phyloP scores from a whole-genome alignment of 1,139 yeast genomes.

The Blastobotrys indianensis region DNA sequence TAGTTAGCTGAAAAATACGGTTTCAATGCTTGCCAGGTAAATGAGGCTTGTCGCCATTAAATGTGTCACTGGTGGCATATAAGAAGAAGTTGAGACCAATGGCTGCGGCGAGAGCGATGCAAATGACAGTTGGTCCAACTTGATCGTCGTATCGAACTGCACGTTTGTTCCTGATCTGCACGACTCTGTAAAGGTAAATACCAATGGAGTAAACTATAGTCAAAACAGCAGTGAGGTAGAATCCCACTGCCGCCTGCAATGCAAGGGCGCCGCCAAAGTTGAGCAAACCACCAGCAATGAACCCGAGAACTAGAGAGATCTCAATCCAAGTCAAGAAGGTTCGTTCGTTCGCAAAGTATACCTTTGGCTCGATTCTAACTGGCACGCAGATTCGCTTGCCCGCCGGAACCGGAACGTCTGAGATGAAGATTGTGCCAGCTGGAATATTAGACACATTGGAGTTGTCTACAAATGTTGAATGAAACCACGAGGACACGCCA shows the following conservation, averaged over 20 bases:
- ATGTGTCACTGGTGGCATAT: conserved; percentile 19
- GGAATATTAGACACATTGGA: conserved; percentile 72
- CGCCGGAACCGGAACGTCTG: conserved; percentile 47
- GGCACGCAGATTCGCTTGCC: conserved; percentile 94
- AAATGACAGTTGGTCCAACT: conserved; percentile 80
- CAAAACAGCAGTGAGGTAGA: conserved; percentile 71
- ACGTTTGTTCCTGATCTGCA: conserved; percentile 73
- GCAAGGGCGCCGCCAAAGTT: conserved; percentile 83
- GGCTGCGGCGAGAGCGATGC: conserved; percentile 66
- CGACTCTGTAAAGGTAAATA: conserved; percentile 75
- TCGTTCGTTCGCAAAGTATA: conserved; percentile 96
- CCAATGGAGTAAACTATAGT: conserved; percentile 70
- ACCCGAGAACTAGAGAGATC: conserved; percentile 90
- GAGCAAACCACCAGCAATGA: conserved; percentile 87
- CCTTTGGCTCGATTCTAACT: conserved; percentile 97
- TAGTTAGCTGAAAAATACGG: neutral
- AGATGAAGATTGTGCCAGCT: conserved; percentile 71
- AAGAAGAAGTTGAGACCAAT: conserved; percentile 59
- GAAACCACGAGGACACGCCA: conserved; percentile 23
- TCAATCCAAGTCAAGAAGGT: conserved; percentile 95
- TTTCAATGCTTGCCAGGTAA: neutral
- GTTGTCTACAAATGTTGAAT: conserved; percentile 24
- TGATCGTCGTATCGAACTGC: conserved; percentile 84
- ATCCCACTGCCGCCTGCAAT: conserved; percentile 81
- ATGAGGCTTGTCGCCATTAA: conserved; percentile 5